Conservation (phyloP, 2,329 filamentous ascomycete species). For the Colletotrichum sp. region DNA sequence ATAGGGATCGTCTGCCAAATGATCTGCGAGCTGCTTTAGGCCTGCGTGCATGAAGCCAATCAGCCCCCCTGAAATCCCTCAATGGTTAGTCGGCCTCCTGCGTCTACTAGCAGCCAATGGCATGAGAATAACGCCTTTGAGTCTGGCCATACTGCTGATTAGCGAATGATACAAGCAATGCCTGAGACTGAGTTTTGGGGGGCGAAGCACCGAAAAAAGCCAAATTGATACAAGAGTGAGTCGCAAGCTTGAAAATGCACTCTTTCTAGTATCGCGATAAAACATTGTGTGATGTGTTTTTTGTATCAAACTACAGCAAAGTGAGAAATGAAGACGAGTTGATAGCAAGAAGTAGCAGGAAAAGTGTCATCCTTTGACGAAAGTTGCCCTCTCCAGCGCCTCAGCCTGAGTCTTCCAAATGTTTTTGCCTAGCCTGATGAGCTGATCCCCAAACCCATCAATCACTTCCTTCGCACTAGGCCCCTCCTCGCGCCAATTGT, state of each 20-base stretch:
- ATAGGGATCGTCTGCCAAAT: neutral
- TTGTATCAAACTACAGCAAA: no score
- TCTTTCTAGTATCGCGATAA: no score
- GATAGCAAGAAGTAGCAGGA: no score
- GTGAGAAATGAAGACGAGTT: no score
- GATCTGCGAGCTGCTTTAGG: neutral
- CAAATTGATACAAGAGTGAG: neutral
- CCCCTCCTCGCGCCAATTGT: neutral
- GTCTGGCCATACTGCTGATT: neutral
- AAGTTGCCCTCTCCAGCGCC: neutral
- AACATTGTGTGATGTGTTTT: no score
- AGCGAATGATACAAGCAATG: neutral
- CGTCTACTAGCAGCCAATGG: neutral
- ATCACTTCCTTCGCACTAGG: neutral
- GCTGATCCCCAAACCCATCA: neutral
- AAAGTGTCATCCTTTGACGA: neutral
- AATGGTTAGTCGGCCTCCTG: neutral
- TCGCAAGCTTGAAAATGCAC: neutral
- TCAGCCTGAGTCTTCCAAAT: neutral
- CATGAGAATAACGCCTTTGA: neutral
- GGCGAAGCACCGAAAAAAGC: neutral
- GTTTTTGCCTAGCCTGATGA: neutral
- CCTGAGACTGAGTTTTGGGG: neutral
- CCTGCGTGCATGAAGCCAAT: neutral
- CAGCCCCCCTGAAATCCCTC: neutral